Percentiles rank a stretch among this genome's conserved stretches.
phyloP scores from a whole-genome alignment of 2,329 filamentous ascomycete genomes.

The Fonsecaea erecta region DNA sequence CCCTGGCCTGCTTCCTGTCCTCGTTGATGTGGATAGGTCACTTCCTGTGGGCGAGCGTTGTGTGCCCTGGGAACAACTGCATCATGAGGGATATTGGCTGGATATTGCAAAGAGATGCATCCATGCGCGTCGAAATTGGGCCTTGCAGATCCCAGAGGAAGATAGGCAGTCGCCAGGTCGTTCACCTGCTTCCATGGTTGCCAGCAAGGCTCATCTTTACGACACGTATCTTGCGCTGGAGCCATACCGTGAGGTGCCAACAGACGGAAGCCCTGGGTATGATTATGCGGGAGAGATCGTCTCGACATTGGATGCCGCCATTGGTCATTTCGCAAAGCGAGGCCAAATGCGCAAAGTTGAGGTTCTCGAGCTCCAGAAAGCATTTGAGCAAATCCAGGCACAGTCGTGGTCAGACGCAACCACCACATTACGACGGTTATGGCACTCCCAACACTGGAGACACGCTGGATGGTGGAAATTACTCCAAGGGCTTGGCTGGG shows the following conservation, averaged over 20 bases:
- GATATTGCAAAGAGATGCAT: slow-evolving; percentile 59
- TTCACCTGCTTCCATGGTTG: slow-evolving; percentile 60
- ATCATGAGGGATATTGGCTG: slow-evolving; percentile 68
- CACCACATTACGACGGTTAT: slow-evolving; percentile 57
- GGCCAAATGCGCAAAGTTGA: slow-evolving; percentile 61
- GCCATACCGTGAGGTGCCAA: slow-evolving; percentile 60
- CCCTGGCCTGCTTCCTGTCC: slow-evolving; percentile 46
- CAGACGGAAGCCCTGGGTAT: slow-evolving; percentile 50
- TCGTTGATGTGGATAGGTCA: slow-evolving; percentile 54
- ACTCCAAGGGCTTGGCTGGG: slow-evolving; percentile 59
- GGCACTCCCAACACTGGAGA: slow-evolving; percentile 63
- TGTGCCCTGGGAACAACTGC: slow-evolving; percentile 63
- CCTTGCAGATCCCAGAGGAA: slow-evolving; percentile 62
- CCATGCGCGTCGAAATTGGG: slow-evolving; percentile 55
- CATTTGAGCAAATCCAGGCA: slow-evolving; percentile 57
- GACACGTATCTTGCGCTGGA: slow-evolving; percentile 66
- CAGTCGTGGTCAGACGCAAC: slow-evolving; percentile 58
- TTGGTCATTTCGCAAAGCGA: slow-evolving; percentile 57
- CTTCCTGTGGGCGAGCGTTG: slow-evolving; percentile 55
- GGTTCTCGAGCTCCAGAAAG: slow-evolving; percentile 59
- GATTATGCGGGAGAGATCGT: slow-evolving; percentile 59
- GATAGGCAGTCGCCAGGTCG: slow-evolving; percentile 61
- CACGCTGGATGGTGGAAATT: slow-evolving; percentile 63
- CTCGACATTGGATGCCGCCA: slow-evolving; percentile 52
- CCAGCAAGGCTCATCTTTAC: slow-evolving; percentile 58